A percentile compares a stretch with the other conserved stretches of the same genome.
Evolutionary conservation across 2,329 filamentous ascomycete species (phyloP).

Genomic region (Scorias spongiosa): DNA sequence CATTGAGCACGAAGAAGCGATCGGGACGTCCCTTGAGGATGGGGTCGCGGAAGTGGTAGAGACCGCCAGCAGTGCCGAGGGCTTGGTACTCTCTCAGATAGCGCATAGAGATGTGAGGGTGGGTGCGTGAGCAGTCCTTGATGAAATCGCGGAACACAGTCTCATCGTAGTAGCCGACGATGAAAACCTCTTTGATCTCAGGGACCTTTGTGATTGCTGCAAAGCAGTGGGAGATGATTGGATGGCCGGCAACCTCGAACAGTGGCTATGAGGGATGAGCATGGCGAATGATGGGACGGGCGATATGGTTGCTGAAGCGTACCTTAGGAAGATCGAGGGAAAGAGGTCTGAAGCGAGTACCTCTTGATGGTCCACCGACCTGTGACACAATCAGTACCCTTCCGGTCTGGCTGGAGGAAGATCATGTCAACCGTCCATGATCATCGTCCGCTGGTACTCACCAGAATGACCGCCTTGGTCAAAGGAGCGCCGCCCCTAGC

Average conservation of each 20-base stretch:
- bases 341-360: slow-evolving; percentile 86
- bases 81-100: slow-evolving; percentile 97
- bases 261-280: slow-evolving; percentile 49
- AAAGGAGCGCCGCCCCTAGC: slow-evolving; percentile 33
- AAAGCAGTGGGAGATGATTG: slow-evolving; percentile 96
- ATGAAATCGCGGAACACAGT: slow-evolving; percentile 95
- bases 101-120: slow-evolving; percentile 77
- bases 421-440: slow-evolving; percentile 86
- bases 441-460: slow-evolving; percentile 46
- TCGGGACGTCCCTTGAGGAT: slow-evolving; percentile 93
- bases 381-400: slow-evolving; percentile 22
- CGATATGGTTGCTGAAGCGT: slow-evolving; percentile 15
- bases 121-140: slow-evolving; percentile 72
- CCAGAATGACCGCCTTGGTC: slow-evolving; percentile 91
- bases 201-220: slow-evolving; percentile 80
- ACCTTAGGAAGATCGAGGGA: slow-evolving; percentile 95
- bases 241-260: slow-evolving; percentile 95
- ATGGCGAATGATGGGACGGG: neutral
- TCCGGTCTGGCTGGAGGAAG: slow-evolving; percentile 57
- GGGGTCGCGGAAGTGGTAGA: slow-evolving; percentile 98
- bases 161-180: slow-evolving; percentile 98
- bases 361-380: slow-evolving; percentile 91
- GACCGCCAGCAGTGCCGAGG: slow-evolving; percentile 82
- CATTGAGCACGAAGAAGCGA: slow-evolving; percentile 92
- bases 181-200: slow-evolving; percentile 87